phyloP scores from a whole-genome alignment of 164 flowering plant species.

The Dillenia suffruticosa region DNA sequence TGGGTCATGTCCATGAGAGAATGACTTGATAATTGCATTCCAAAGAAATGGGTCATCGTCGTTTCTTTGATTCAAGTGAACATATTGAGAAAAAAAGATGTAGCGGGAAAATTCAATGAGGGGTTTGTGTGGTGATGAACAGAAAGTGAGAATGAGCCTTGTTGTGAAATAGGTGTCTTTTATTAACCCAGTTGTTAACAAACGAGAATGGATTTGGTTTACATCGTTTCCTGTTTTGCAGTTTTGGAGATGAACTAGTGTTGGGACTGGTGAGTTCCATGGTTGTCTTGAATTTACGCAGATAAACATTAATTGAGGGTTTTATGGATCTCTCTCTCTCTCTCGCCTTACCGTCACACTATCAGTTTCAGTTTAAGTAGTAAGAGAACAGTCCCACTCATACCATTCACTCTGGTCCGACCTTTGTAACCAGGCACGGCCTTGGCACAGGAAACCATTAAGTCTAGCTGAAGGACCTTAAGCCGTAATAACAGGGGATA shows the following conservation, averaged over 20 bases:
- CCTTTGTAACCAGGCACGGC: too few relatives aligned
- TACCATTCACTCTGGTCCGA: too few relatives aligned
- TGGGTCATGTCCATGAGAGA: slow-evolving; percentile 50
- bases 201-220: slow-evolving; percentile 53
- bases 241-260: slow-evolving; percentile 31
- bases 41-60: slow-evolving; percentile 44
- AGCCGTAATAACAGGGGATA: too few relatives aligned
- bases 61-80: not conserved
- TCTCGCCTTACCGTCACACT: too few relatives aligned
- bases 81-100: slow-evolving; percentile 34
- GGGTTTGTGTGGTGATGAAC: slow-evolving; percentile 38
- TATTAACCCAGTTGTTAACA: slow-evolving; percentile 54
- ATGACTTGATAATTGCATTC: slow-evolving; percentile 55
- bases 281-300: slow-evolving; percentile 32
- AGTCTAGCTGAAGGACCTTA: too few relatives aligned
- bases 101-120: slow-evolving; percentile 48
- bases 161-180: slow-evolving; percentile 34
- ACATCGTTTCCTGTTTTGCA: slow-evolving; percentile 47
- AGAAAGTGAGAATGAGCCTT: slow-evolving; percentile 38
- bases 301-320: slow-evolving; percentile 22
- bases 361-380: too few relatives aligned
- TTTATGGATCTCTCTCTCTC: too few relatives aligned
- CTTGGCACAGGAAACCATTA: too few relatives aligned
- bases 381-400: too few relatives aligned
- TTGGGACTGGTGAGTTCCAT: slow-evolving; percentile 43